A percentile compares a stretch with the other conserved stretches of the same genome.
These are phyloP conservation scores for Cyanidiococcus yangmingshanensis DNA, from an alignment of 23 red algal species.

Conservation along the genomic window DNA sequence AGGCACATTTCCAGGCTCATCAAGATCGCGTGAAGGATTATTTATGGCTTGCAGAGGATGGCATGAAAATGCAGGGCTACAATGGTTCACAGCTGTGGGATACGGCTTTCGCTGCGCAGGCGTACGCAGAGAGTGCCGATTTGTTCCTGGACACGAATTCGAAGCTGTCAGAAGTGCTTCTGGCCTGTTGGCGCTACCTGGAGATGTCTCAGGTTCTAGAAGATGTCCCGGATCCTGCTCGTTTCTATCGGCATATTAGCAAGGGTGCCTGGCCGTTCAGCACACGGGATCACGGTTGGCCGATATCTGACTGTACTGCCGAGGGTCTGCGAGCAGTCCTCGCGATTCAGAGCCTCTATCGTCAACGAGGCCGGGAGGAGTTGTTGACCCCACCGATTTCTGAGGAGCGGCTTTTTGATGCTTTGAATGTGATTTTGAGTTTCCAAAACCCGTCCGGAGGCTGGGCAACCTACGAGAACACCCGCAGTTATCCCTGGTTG, in stretches of 20 bases:
- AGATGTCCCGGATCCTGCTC: conserved; percentile 55
- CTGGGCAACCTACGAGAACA: conserved; percentile 97
- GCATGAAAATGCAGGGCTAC: conserved; percentile 99
- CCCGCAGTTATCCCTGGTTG: conserved; percentile 64
- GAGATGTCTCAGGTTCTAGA: conserved; percentile 80
- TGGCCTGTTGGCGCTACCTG: conserved; percentile 56
- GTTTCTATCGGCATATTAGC: conserved; percentile 81
- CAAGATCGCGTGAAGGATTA: conserved; percentile 81
- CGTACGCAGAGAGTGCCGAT: conserved; percentile 37
- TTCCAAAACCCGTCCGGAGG: conserved; percentile 82
- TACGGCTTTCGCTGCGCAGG: conserved; percentile 90
- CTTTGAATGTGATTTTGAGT: conserved; percentile 66
- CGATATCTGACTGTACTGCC: conserved; percentile 94
- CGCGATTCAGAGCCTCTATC: conserved; percentile 34
- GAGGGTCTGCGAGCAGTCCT: conserved; percentile 82
- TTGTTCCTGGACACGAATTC: neutral
- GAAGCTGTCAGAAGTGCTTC: conserved; percentile 18
- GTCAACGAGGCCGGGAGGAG: neutral
- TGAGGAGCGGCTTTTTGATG: conserved; percentile 38
- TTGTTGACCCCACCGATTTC: conserved; percentile 6
- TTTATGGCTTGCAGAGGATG: conserved; percentile 96
- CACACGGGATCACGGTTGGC: conserved; percentile 96
- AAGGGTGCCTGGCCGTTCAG: conserved; percentile 98
- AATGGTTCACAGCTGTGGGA: conserved; percentile 99
- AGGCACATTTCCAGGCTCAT: conserved; percentile 38